phyloP scores from a whole-genome alignment of 2,329 filamentous ascomycete genomes.

The Ascochyta fabae region DNA sequence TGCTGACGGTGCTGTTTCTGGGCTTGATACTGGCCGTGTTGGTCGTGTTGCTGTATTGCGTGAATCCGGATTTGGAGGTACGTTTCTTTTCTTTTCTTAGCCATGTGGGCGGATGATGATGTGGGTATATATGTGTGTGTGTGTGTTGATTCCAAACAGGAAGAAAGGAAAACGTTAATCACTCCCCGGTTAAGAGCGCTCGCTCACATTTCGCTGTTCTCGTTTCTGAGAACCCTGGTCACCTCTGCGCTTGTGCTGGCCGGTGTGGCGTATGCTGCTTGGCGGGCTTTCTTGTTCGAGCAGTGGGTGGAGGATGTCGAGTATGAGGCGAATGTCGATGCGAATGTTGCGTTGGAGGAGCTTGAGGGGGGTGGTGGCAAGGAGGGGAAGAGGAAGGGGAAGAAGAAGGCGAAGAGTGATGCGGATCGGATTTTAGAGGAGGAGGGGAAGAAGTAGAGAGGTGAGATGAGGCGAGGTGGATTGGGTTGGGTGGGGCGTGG shows the following conservation, averaged over 20 bases:
- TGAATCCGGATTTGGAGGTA: constrained; percentile 57
- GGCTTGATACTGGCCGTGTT: constrained; percentile 49
- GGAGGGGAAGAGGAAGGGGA: not conserved
- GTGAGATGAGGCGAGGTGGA: too few relatives aligned
- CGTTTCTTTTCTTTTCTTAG: not conserved
- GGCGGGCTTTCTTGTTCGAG: constrained; percentile 32
- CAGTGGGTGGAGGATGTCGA: constrained; percentile 36
- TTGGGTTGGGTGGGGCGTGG: too few relatives aligned
- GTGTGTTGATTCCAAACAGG: constrained; percentile 3
- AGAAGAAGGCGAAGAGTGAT: constrained; percentile 5
- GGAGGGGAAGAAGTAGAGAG: constrained; percentile 16
- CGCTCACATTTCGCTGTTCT: constrained; percentile 33
- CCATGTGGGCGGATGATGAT: not conserved
- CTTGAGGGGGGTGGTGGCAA: constrained; percentile 15
- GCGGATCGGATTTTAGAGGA: constrained; percentile 8
- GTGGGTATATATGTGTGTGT: not conserved
- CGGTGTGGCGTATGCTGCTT: constrained; percentile 13
- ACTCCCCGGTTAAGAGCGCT: constrained; percentile 51
- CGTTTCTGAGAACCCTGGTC: constrained; percentile 22
- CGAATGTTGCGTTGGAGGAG: constrained; percentile 38
- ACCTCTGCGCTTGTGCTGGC: constrained; percentile 6
- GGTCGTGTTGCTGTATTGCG: constrained; percentile 51
- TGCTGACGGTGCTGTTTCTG: constrained; percentile 54
- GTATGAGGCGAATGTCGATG: constrained; percentile 39
- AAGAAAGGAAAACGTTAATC: constrained; percentile 51